These are phyloP conservation scores for Krasilnikovozyma curviuscula DNA, from an alignment of 768 basidiomycete species.

Conservation along the genomic window DNA sequence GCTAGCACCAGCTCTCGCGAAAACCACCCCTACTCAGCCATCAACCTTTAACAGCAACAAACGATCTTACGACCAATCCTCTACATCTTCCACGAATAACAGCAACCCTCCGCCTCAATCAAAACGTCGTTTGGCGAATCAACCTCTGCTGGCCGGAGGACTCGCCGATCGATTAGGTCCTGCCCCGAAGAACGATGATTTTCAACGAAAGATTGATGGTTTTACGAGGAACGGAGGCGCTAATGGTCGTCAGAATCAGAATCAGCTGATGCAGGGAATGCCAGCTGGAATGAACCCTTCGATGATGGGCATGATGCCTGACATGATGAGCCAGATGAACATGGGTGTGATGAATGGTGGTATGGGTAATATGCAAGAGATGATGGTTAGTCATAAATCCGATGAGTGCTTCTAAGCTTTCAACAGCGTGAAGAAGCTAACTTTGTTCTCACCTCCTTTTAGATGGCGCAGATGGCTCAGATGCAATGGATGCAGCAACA, in stretches of 20 bases:
- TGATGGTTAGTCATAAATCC: constrained; percentile 47
- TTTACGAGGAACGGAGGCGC: constrained; percentile 17
- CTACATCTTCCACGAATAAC: background rate
- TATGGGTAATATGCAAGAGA: constrained; percentile 47
- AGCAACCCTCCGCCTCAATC: background rate
- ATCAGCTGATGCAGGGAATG: constrained; percentile 23
- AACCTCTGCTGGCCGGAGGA: background rate
- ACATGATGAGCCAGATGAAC: constrained; percentile 43
- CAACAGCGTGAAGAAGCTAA: background rate
- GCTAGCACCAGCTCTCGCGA: no score
- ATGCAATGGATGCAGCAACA: constrained; percentile 59
- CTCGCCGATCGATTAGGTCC: background rate
- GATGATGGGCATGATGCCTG: constrained; percentile 31
- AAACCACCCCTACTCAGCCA: no score
- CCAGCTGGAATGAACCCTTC: constrained; percentile 9
- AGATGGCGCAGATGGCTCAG: constrained; percentile 55
- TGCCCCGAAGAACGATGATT: constrained; percentile 2
- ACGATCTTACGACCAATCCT: no score
- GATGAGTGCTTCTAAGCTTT: background rate
- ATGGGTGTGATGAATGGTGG: constrained; percentile 9
- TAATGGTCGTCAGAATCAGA: constrained; percentile 26
- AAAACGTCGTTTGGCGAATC: background rate
- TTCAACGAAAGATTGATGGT: constrained; percentile 5
- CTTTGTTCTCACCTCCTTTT: background rate
- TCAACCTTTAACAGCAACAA: no score